A percentile compares a stretch with the other conserved stretches of the same genome.
phyloP scores from a whole-genome alignment of 2,329 filamentous ascomycete genomes.

The Ophiostoma sp. region DNA sequence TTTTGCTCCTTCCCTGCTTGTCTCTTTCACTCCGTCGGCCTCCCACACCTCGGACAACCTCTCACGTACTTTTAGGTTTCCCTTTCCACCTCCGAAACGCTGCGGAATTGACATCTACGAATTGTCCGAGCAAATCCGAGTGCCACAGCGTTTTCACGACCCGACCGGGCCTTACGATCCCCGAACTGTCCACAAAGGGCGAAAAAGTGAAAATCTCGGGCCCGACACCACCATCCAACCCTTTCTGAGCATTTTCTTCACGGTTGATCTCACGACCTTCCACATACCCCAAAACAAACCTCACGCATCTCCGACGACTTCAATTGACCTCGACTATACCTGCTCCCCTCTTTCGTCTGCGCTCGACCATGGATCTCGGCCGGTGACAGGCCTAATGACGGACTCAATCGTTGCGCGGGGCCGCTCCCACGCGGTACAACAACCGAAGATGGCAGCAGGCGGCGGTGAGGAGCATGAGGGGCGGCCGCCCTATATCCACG shows the following conservation, averaged over 20 bases:
- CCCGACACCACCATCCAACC: not conserved
- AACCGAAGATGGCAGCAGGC: slow-evolving; percentile 31
- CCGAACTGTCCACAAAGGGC: not conserved
- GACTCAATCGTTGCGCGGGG: slow-evolving; percentile 21
- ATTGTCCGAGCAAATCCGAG: slow-evolving; percentile 21
- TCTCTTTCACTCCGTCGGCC: not conserved
- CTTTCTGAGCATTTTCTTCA: not conserved
- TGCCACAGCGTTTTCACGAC: not conserved
- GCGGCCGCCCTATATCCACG: slow-evolving; percentile 64
- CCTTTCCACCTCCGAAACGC: not conserved
- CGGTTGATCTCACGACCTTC: not conserved
- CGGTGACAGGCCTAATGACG: slow-evolving; percentile 21
- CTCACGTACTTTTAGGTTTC: not conserved
- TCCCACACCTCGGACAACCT: not conserved
- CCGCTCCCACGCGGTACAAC: slow-evolving; percentile 23
- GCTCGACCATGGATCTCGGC: slow-evolving; percentile 33
- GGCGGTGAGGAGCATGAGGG: slow-evolving; percentile 48
- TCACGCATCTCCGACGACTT: not conserved
- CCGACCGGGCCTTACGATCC: not conserved
- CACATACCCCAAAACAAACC: not conserved
- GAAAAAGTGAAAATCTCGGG: not conserved
- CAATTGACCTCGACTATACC: not conserved
- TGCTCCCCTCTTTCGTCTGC: not conserved
- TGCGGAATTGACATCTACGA: not conserved
- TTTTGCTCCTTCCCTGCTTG: not conserved